Base-by-base conservation (phyloP, 495 filamentous ascomycete species). In the Aspergillus avenaceus region DNA sequence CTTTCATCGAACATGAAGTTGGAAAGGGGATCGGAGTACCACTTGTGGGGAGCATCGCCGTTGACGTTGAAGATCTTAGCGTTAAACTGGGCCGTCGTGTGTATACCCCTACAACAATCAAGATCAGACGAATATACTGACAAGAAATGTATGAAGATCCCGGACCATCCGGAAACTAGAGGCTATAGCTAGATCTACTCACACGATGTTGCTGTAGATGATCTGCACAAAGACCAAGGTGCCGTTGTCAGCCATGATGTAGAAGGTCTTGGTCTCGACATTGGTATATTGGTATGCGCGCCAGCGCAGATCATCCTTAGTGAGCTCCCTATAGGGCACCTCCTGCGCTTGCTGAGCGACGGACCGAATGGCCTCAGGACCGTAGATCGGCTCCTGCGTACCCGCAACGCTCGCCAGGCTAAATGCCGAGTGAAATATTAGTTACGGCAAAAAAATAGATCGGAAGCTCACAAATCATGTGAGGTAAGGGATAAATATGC, bases 131-230 rank as follows among this genome's bases (percentile, higher is more conserved):
- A 41, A 19, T n/a, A n/a, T n/a, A n/a, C n/a, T n/a, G n/a, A n/a
- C n/a, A n/a, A n/a, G n/a, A n/a, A n/a, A n/a, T n/a, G n/a, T n/a
- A n/a, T n/a, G n/a, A n/a, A n/a, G n/a, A n/a, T n/a, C n/a, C n/a
- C n/a, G n/a, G n/a, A n/a, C n/a, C n/a, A n/a, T n/a, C n/a, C n/a
- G n/a, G n/a, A n/a, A n/a, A n/a, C n/a, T n/a, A n/a, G n/a, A n/a
- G n/a, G n/a, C n/a, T n/a, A n/a, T n/a, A n/a, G n/a, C n/a, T n/a
- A n/a, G 13, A 43, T 19, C 13, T 12, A 65, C 91, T 77, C 81
- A 97, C 93, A 81, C 86, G 69, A 98, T 88, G 70, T 96, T 98
- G 72, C 87, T 96, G 80, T 97, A 97, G 64, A 97, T 96, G 66
- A 97, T 78, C 77, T 97, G 95, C 44, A 79, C 82, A 67, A 96